Base-by-base conservation (phyloP, 2,329 filamentous ascomycete genomes). In the Phyllosticta capitalensis region DNA sequence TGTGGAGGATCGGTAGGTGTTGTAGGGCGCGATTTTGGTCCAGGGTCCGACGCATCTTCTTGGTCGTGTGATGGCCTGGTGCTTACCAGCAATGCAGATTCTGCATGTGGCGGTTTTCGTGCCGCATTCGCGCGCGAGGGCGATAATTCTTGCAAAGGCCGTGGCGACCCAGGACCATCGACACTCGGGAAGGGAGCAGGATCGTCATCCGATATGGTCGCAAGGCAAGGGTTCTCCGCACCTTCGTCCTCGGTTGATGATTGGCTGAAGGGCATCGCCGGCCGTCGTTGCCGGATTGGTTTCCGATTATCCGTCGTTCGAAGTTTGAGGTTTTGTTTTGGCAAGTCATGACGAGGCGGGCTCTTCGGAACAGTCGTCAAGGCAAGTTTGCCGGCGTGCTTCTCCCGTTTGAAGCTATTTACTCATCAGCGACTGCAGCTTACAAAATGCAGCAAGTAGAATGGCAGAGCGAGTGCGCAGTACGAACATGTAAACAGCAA, bases 131-230 rank as follows among this genome's bases (percentile, higher is more conserved):
- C 28, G 28, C 28, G 52, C 7, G 57, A 59, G 10, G 52, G 52
- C 12, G 57, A 59, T 24, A 59, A 21, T 26, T 59, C 52, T 26
- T 59, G 57, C 52, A 59, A 26, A 26, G 53, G 52, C 19, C 54
- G 54, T 24, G 48, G 52, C 4, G 24, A 50, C 9, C 52, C 22
- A 7, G 45, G 9, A 6, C 33, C 20, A 45, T 52, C 52, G 21
- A 17, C 55, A 22, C 51, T n/a, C 45, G 48, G 22, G 9, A 26
- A 26, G 17, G 56, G 56, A 48, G 56, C 50, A 9, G 14, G 51
- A 50, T 30, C 56, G 51, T 30, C 55, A 52, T 57, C 56, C 56
- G 56, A n/a, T 2, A 24, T 4, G 28, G 19, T 20, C 30, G 56
- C 45, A 30, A 17, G 17, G n/a, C 51, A 26, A 21, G 48, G 28